Evolutionary conservation across 2,329 filamentous ascomycete species (phyloP).

Genomic region (Aspergillus chevalieri): DNA sequence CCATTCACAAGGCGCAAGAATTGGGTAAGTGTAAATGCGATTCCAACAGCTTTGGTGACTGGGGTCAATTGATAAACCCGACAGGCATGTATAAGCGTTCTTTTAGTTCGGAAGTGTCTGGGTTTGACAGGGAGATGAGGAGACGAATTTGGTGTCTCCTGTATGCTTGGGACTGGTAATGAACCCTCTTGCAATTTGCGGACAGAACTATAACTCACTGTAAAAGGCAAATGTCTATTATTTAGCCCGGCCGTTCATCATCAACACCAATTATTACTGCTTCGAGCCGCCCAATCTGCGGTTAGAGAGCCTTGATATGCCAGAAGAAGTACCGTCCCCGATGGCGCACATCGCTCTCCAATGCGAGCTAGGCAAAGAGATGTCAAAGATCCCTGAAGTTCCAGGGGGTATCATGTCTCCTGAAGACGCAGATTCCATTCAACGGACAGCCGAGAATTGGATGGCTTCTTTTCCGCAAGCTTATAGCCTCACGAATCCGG

Average conservation of each 20-base stretch:
- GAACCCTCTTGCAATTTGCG: slow-evolving; percentile 4
- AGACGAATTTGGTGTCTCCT: slow-evolving; percentile 43
- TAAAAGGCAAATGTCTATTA: slow-evolving; percentile 37
- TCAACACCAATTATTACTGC: slow-evolving; percentile 36
- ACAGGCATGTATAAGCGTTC: slow-evolving; percentile 33
- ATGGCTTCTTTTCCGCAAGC: slow-evolving; percentile 39
- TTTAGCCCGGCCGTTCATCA: slow-evolving; percentile 42
- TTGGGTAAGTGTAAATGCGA: slow-evolving; percentile 27
- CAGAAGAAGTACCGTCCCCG: slow-evolving; percentile 37
- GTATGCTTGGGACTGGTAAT: slow-evolving; percentile 46
- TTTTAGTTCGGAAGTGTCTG: slow-evolving; percentile 29
- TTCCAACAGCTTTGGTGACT: background rate
- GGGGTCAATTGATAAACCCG: background rate
- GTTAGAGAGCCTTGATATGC: slow-evolving; percentile 23
- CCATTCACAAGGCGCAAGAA: slow-evolving; percentile 46
- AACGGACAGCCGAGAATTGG: slow-evolving; percentile 37
- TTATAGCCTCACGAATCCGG: slow-evolving; percentile 36
- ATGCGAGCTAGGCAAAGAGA: slow-evolving; percentile 29
- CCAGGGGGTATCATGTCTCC: slow-evolving; percentile 7
- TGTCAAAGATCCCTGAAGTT: slow-evolving; percentile 17
- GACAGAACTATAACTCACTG: background rate
- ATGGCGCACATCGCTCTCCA: slow-evolving; percentile 41
- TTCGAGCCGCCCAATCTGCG: slow-evolving; percentile 38
- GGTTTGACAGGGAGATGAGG: slow-evolving; percentile 45
- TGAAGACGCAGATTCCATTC: slow-evolving; percentile 23